Evolutionary conservation across 371 early-diverging fungal species (phyloP).

Genomic region (Mucor mucedo): DNA sequence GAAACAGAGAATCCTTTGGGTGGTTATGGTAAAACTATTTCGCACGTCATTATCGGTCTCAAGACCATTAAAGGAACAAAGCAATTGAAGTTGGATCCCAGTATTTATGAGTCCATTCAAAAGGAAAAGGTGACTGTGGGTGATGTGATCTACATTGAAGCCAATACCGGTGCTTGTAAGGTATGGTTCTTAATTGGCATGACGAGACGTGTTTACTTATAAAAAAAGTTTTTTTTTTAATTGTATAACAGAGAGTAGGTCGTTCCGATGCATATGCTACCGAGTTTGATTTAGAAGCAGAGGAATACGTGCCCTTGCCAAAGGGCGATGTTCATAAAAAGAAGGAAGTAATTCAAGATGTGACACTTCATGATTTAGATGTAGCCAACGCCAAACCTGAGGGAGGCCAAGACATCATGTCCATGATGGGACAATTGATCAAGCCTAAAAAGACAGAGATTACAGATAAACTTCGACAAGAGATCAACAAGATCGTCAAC

Average conservation of each 20-base stretch:
- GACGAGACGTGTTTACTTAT: too few species aligned
- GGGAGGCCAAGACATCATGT: constrained; percentile 97
- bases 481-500: constrained; percentile 99
- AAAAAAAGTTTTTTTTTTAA: too few species aligned
- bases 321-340: constrained; percentile 99
- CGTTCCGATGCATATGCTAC: constrained; percentile 95
- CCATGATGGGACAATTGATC: constrained; percentile 96
- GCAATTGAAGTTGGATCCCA: constrained; percentile 96
- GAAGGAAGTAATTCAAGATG: constrained; percentile 96
- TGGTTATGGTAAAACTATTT: constrained; percentile 93
- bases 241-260: constrained; percentile 79
- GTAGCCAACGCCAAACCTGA: constrained; percentile 97
- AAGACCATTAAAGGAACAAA: constrained; percentile 99
- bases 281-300: constrained; percentile 97
- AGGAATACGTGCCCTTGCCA: constrained; percentile 96
- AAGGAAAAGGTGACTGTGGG: constrained; percentile 97
- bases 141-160: constrained; percentile 99
- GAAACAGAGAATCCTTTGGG: constrained; percentile 95
- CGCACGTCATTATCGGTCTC: constrained; percentile 94
- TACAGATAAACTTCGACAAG: constrained; percentile 95
- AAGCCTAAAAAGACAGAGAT: constrained; percentile 99
- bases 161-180: constrained; percentile 97
- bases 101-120: constrained; percentile 95
- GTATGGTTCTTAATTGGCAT: constrained; percentile 32
- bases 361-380: constrained; percentile 98